Evolutionary conservation across 2,329 filamentous ascomycete genomes (phyloP).

Genomic region (Claviceps purpurea): DNA sequence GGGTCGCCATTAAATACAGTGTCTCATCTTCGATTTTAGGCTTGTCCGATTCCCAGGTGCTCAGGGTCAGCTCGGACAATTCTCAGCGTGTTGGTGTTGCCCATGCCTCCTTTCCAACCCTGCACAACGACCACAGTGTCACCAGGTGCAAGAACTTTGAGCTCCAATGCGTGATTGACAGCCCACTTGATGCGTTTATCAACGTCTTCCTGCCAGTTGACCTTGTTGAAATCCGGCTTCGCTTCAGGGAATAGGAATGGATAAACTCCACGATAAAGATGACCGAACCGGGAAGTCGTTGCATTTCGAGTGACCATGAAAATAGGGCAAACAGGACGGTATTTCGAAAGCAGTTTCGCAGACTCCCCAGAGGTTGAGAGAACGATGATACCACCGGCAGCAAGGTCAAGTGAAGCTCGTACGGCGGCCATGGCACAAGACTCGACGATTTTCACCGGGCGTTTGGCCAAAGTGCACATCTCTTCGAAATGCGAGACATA

Average conservation of each 20-base stretch:
- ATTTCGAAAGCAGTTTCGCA: conserved; percentile 92
- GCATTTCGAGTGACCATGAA: conserved; percentile 95
- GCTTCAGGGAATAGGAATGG: conserved; percentile 87
- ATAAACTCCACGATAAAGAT: conserved; percentile 95
- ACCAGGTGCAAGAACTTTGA: conserved; percentile 59
- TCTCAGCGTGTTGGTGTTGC: conserved; percentile 73
- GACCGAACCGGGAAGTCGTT: conserved; percentile 74
- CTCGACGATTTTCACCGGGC: conserved; percentile 79
- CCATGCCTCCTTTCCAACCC: conserved; percentile 84
- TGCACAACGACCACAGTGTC: conserved; percentile 74
- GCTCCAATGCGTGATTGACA: conserved; percentile 72
- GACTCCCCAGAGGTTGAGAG: conserved; percentile 92
- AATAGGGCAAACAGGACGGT: conserved; percentile 96
- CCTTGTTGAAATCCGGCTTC: conserved; percentile 87
- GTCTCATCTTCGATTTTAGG: conserved; percentile 3
- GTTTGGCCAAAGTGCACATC: conserved; percentile 67
- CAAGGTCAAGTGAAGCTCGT: conserved; percentile 87
- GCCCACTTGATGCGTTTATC: conserved; percentile 97
- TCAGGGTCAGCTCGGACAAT: conserved; percentile 48
- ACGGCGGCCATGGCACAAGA: conserved; percentile 96
- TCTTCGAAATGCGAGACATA: conserved; percentile 97
- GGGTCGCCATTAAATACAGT: neutral
- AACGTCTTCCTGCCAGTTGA: conserved; percentile 98
- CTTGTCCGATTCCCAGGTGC: conserved; percentile 42
- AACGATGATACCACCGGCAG: conserved; percentile 90